phyloP scores from a whole-genome alignment of 2,329 filamentous ascomycete genomes.

The Pyrenophora graminea region DNA sequence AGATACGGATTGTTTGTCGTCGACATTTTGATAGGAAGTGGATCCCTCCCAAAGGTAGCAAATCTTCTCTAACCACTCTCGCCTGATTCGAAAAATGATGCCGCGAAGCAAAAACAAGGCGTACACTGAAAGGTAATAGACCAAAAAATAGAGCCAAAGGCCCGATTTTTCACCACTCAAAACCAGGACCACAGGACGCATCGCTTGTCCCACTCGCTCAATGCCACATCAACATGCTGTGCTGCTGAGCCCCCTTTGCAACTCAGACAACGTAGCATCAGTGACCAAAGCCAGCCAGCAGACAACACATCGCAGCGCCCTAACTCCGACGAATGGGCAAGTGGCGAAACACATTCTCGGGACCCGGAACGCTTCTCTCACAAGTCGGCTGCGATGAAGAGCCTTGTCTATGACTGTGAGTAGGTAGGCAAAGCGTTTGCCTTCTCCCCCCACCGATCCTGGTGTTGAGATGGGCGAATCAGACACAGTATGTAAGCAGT shows the following conservation, averaged over 20 bases:
- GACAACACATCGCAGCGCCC: neutral
- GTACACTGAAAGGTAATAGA: neutral
- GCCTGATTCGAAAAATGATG: neutral
- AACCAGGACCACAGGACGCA: neutral
- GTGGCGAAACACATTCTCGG: neutral
- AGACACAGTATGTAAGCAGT: too few relatives aligned
- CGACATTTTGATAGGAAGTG: too few relatives aligned
- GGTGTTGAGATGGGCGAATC: neutral
- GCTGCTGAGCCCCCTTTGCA: neutral
- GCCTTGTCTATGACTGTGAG: neutral
- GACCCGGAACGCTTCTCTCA: neutral
- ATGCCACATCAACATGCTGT: neutral
- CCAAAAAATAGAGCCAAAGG: neutral
- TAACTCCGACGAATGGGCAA: neutral
- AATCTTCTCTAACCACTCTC: too few relatives aligned
- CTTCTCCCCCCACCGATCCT: constrained; percentile 1
- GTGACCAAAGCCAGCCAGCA: neutral
- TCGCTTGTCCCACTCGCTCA: neutral
- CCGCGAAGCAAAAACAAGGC: neutral
- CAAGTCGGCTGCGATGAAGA: neutral
- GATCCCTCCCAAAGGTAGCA: too few relatives aligned
- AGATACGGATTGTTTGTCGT: too few relatives aligned
- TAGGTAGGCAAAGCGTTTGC: neutral
- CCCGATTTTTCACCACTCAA: neutral
- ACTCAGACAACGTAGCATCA: neutral